A percentile compares a stretch with the other conserved stretches of the same genome.
phyloP scores from a whole-genome alignment of 129 eudicot genomes.

The Kitagawia praeruptora region DNA sequence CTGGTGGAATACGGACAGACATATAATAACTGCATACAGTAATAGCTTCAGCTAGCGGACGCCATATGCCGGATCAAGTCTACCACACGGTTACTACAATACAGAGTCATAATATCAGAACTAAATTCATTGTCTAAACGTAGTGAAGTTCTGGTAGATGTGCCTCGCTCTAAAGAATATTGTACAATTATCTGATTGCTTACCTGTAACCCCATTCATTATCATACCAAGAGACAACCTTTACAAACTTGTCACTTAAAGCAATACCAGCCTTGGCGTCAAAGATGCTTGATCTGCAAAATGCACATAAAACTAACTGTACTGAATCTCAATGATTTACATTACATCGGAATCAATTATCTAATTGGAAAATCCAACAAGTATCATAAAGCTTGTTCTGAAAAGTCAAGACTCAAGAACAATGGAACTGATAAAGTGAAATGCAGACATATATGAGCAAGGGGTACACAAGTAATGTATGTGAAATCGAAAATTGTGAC shows the following conservation, averaged over 20 bases:
- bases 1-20: not conserved
- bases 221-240: constrained; percentile 86
- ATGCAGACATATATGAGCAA: not conserved
- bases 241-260: constrained; percentile 63
- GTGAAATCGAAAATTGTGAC: not conserved
- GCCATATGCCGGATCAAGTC: constrained; percentile 85
- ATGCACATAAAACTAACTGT: not conserved
- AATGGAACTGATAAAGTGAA: too few relatives aligned
- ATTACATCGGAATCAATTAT: too few relatives aligned
- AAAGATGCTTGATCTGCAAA: constrained; percentile 10
- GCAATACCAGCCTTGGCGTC: constrained; percentile 93
- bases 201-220: constrained; percentile 96
- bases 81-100: constrained; percentile 69
- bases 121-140: not conserved
- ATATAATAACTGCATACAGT: not conserved
- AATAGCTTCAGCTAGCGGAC: constrained; percentile 9
- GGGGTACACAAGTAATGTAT: too few relatives aligned
- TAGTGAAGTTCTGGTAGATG: not conserved
- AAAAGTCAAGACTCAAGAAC: too few relatives aligned
- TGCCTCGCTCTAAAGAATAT: not conserved
- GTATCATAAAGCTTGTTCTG: not conserved
- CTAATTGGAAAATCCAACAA: not conserved
- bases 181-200: not conserved
- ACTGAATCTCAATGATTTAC: too few relatives aligned
- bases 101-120: not conserved